Conservation (phyloP, 805 yeast species). For the Candida parachauliodes region DNA sequence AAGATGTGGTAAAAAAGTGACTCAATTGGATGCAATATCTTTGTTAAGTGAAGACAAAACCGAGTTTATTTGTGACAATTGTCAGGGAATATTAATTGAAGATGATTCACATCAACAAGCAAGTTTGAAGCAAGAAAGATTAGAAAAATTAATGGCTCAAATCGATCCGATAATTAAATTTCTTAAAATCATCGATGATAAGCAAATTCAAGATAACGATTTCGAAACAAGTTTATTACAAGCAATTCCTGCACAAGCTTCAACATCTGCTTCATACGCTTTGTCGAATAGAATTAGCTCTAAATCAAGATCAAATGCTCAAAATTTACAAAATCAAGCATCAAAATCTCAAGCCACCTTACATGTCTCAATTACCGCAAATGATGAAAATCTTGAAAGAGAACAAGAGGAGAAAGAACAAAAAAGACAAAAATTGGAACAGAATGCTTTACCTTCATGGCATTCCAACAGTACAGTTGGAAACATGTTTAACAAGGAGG, state of each 20-base stretch:
- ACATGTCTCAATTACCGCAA: constrained; percentile 85
- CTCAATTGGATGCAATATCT: constrained; percentile 85
- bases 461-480: constrained; percentile 90
- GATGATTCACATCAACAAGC: constrained; percentile 87
- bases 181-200: constrained; percentile 53
- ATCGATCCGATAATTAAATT: constrained; percentile 83
- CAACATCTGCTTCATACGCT: constrained; percentile 65
- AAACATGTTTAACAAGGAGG: constrained; percentile 52
- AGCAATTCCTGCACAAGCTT: constrained; percentile 80
- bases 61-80: constrained; percentile 79
- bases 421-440: constrained; percentile 70
- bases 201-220: constrained; percentile 36
- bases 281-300: constrained; percentile 43
- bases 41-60: constrained; percentile 74
- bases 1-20: constrained; percentile 72
- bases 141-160: constrained; percentile 83
- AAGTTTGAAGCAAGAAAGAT: constrained; percentile 71
- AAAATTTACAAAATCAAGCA: constrained; percentile 44
- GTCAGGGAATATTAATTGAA: constrained; percentile 74
- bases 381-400: constrained; percentile 70
- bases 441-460: constrained; percentile 97
- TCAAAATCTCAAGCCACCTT: constrained; percentile 77
- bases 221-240: constrained; percentile 59
- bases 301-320: constrained; percentile 28
- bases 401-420: constrained; percentile 64